These are phyloP conservation scores for Maudiozyma serrabonitensis DNA, from an alignment of 805 yeast genomes.

Conservation along the genomic window DNA sequence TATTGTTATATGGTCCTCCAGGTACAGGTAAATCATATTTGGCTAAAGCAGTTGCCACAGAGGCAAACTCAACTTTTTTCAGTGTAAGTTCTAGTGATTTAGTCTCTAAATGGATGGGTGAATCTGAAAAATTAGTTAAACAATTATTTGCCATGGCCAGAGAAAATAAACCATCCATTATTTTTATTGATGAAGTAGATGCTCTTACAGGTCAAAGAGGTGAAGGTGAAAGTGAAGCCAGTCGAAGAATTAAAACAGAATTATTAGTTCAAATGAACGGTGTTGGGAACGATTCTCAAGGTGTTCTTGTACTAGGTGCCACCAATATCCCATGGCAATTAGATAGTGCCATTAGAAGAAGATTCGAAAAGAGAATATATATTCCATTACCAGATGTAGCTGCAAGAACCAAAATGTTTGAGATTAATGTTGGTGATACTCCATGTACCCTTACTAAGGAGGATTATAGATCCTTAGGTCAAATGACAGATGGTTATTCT, in stretches of 20 bases:
- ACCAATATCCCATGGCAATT: conserved; percentile 98
- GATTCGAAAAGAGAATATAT: conserved; percentile 91
- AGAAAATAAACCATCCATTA: conserved; percentile 90
- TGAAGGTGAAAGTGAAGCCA: conserved; percentile 94
- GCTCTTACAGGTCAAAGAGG: conserved; percentile 98
- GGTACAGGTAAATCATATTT: conserved; percentile 97
- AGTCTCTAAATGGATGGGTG: conserved; percentile 99
- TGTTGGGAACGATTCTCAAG: conserved; percentile 88
- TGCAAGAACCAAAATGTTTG: conserved; percentile 89
- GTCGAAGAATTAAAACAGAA: conserved; percentile 92
- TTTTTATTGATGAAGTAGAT: conserved; percentile 96
- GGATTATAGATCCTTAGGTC: conserved; percentile 72
- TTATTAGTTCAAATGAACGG: conserved; percentile 97
- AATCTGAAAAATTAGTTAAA: conserved; percentile 89
- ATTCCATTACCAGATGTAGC: conserved; percentile 92
- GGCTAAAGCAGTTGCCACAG: conserved; percentile 98
- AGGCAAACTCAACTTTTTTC: conserved; percentile 93
- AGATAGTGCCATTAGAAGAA: conserved; percentile 93
- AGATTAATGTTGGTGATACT: conserved; percentile 81
- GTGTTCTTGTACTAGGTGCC: conserved; percentile 92
- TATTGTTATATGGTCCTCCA: conserved; percentile 83
- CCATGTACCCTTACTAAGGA: conserved; percentile 68
- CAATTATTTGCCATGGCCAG: conserved; percentile 94
- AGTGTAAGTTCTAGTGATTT: conserved; percentile 93
- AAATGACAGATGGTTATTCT: conserved; percentile 93